Evolutionary conservation across 768 basidiomycete genomes (phyloP), one percentile per base, ranked within the genome.

Genomic region (Rubroboletus satanas): DNA sequence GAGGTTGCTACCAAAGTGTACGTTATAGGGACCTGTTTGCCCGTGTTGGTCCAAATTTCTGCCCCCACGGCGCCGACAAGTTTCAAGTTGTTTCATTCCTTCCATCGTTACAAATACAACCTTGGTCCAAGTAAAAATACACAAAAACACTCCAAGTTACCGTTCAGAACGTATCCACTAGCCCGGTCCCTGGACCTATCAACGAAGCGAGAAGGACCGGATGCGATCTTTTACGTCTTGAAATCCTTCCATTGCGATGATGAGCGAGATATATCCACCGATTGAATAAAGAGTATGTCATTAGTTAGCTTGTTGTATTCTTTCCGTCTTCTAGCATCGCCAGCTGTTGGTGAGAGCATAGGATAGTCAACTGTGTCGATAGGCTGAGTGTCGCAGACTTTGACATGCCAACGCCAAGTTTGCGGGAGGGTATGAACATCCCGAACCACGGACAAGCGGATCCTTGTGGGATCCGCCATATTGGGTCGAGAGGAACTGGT

Each of bases 51-150:
- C 38, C 51, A 9, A 15, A 21, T 60, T 45, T 45, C 6, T 37
- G 7, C 17, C 17, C 18, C 28, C 28, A 15, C 32, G 17, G 2
- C 35, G 26, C 26, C 31, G n/a, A 26, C 36, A 4, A 36, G 49
- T 52, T 50, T 51, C 55, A 54, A n/a, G 23, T 33, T 12, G 26
- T 15, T 42, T 14, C 43, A 52, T 56, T 54, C 35, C 9, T 38
- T 29, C 11, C 14, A 10, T 35, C 4, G 51, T 51, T 66, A 66
- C 57, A 62, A 47, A 65, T 66, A 68, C 65, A 66, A 47, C 46
- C 46, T 36, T 18, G 26, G 11, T 50, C 32, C 43, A 53, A n/a
- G 53, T 62, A 62, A 44, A 62, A 56, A 67, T 67, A 66, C 63
- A 67, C 28, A 38, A 48, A 45, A 42, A 43, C 49, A 18, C 32